Base-by-base conservation (phyloP, 140 eudicot genomes). In the Cichorium intybus region DNA sequence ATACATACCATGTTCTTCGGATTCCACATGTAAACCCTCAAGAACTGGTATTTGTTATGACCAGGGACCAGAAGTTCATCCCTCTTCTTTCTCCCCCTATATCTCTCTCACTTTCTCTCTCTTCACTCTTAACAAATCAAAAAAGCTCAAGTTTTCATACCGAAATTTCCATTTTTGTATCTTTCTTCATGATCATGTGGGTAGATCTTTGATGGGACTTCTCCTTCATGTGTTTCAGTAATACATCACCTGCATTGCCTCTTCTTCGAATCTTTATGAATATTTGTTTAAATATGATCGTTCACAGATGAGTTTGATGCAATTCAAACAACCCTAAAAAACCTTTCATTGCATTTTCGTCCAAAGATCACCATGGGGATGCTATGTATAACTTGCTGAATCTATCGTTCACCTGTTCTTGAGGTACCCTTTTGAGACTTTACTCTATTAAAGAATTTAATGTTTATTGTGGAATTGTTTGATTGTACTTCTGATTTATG, bases 41-140 rank as follows among this genome's bases (percentile, higher is more conserved):
- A 37, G 68, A 74, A 74, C 16, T 74, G 73, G 73, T 74, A 74
- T 65, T 34, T 35, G 62, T 73, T 55, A 54, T 16, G 72, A 64
- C 54, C 56, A 37, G 47, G 61, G 39, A 68, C 47, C 64, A 54
- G 4, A 39, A 0, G 34, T 24, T 68, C 45, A n/a, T 54, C 26
- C 71, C 77, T 6, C 74, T 47, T 74, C 68, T 57, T 41, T 52
- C 71, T 74, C 79, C 49, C 57, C 73, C 50, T 61, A 21, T 14
- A 21, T 60, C 62, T 62, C 33, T 51, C 60, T 29, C 23, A 28
- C 46, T 54, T 37, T 45, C 20, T 45, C 21, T 56, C 54, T 60
- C 31, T 68, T 47, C 60, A 58, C 68, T 70, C 75, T 70, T 31
- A 57, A 58, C 74, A 74, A 39, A 53, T 53, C 51, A 63, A 24